A percentile compares a stretch with the other conserved stretches of the same genome.
These are phyloP conservation scores for Bretziella fagacearum DNA, from an alignment of 2,329 filamentous ascomycete species.

Conservation along the genomic window DNA sequence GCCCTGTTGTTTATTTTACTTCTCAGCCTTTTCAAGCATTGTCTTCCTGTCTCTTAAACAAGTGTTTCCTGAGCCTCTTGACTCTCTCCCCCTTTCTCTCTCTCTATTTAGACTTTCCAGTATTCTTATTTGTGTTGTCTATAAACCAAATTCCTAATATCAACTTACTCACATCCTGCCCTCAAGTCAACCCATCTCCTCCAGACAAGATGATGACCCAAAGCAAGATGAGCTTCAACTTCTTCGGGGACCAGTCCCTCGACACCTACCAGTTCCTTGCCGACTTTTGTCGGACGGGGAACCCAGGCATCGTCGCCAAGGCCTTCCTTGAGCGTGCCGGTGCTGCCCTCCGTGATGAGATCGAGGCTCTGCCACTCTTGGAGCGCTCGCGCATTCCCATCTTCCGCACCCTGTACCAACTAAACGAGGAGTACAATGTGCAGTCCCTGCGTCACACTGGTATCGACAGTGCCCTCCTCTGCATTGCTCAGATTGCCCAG, in stretches of 20 bases:
- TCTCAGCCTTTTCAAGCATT: not conserved
- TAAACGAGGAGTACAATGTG: slow-evolving; percentile 47
- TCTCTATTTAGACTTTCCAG: slow-evolving; percentile 2
- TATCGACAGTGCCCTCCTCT: slow-evolving; percentile 47
- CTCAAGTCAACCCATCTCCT: not conserved
- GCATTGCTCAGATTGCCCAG: slow-evolving; percentile 47
- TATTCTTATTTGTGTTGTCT: not conserved
- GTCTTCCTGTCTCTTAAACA: no score
- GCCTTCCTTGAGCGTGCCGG: slow-evolving; percentile 44
- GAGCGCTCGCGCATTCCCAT: slow-evolving; percentile 42
- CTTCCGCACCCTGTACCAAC: slow-evolving; percentile 44
- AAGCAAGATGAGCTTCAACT: slow-evolving; percentile 35
- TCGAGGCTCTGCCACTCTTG: slow-evolving; percentile 36
- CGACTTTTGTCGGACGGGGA: slow-evolving; percentile 30
- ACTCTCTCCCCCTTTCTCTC: no score
- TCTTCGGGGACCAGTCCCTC: slow-evolving; percentile 56
- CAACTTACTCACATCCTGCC: not conserved
- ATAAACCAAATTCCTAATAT: slow-evolving; percentile 6
- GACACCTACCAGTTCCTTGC: slow-evolving; percentile 48
- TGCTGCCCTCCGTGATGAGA: slow-evolving; percentile 42
- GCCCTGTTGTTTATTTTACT: not conserved
- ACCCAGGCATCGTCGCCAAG: slow-evolving; percentile 35
- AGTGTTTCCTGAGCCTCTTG: no score
- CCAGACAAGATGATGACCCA: slow-evolving; percentile 12
- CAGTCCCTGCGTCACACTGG: slow-evolving; percentile 41